A percentile compares a stretch with the other conserved stretches of the same genome.
phyloP scores from a whole-genome alignment of 1,284 basidiomycete species.

The Mycosarcoma mackinlayi region DNA sequence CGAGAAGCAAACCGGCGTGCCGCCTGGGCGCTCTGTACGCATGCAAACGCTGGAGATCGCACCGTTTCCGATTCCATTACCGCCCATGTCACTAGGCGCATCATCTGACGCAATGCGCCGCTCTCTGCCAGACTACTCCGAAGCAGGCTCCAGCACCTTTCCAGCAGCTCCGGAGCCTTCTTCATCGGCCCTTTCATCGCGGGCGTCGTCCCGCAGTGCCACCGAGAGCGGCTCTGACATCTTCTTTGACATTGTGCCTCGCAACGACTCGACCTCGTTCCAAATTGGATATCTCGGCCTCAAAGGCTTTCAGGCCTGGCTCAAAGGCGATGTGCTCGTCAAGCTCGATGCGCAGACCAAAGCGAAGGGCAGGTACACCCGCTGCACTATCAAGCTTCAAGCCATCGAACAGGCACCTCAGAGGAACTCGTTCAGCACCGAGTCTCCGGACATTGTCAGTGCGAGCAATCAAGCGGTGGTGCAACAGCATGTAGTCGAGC shows the following conservation, averaged over 20 bases:
- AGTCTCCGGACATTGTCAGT: too few species aligned
- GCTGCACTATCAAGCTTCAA: constrained; percentile 32
- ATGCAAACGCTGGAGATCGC: too few species aligned
- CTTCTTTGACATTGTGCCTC: constrained; percentile 65
- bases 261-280: constrained; percentile 62
- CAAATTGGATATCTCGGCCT: constrained; percentile 66
- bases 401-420: constrained; percentile 21
- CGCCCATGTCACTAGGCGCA: background rate
- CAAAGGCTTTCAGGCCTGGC: constrained; percentile 54
- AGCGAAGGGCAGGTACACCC: constrained; percentile 27
- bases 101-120: constrained; percentile 1
- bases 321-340: constrained; percentile 65
- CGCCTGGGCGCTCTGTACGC: too few species aligned
- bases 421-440: too few species aligned
- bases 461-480: background rate
- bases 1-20: too few species aligned
- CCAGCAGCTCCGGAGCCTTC: background rate
- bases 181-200: background rate
- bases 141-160: constrained; percentile 2
- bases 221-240: constrained; percentile 4
- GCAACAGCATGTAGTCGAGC: constrained; percentile 27
- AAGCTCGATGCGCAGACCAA: constrained; percentile 55
- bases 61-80: too few species aligned
- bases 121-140: constrained; percentile 31
- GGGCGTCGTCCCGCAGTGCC: background rate